Base-by-base conservation (phyloP, 345 rosid species). In the Linum trigynum region DNA sequence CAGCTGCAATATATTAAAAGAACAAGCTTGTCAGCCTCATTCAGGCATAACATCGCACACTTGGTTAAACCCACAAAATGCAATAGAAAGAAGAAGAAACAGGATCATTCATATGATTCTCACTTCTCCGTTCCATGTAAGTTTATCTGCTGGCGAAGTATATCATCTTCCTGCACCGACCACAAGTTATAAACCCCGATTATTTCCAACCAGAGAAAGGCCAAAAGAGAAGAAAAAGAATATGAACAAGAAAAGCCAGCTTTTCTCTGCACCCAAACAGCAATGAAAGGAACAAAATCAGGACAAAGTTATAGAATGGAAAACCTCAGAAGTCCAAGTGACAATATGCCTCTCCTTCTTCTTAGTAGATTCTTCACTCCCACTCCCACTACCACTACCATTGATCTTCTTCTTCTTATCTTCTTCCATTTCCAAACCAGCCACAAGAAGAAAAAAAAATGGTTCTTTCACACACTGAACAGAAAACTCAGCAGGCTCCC, bases 91-190 rank as follows among this genome's bases (percentile, higher is more conserved):
- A 55, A 23, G 57, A 41, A 36, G 36, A 39, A 60, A 45, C n/a
- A 48, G 64, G 45, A 50, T 41, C 5, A 12, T 62, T 43, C 16
- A 55, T 64, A 55, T 36, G 1, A 39, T 43, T 50, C 95, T 66
- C 57, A 90, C 97, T 89, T 90, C 41, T 86, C 96, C 62, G 97
- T 94, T 77, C 99, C 99, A 79, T 81, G 86, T 53, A 81, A 41
- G 70, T 76, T 79, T 58, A 94, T 91, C 74, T 88, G 92, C 64
- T 88, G 84, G 10, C 99, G 82, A 36, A 94, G 88, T 39, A 88
- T 80, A 80, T 90, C 92, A 82, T 94, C 99, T 69, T 94, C 99
- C 99, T 94, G 79, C 68, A 82, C 74, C 79, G 78, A 42, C 36
- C 61, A 40, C 32, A 23, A 23, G 32, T 23, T 23, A n/a, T n/a